Evolutionary conservation across 164 flowering plant species (phyloP).

Genomic region (Houttuynia cordata): DNA sequence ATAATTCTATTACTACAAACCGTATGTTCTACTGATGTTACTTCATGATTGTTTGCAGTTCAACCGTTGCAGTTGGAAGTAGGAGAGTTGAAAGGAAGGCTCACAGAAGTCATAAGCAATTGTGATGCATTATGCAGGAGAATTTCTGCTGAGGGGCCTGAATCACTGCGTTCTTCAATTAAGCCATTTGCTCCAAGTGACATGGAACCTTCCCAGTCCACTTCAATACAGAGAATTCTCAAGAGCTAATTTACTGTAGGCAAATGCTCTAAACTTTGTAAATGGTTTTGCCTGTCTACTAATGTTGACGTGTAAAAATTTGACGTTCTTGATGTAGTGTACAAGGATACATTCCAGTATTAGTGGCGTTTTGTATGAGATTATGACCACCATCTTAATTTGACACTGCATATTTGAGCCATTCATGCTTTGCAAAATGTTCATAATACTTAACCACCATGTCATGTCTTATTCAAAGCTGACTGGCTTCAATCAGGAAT

Average conservation of each 20-base stretch:
- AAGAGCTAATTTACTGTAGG: background rate
- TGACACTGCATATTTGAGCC: too few species aligned
- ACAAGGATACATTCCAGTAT: too few species aligned
- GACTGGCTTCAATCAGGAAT: too few species aligned
- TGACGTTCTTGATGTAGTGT: too few species aligned
- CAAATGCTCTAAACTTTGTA: background rate
- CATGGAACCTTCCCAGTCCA: constrained; percentile 11
- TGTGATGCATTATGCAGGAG: constrained; percentile 90
- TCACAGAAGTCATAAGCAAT: constrained; percentile 81
- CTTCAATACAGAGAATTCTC: constrained; percentile 11
- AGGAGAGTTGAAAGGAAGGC: constrained; percentile 90
- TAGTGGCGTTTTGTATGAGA: too few species aligned
- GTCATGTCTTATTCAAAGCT: too few species aligned
- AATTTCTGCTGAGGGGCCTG: constrained; percentile 71
- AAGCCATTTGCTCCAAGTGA: constrained; percentile 44
- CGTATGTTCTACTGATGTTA: background rate
- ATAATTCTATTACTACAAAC: too few species aligned
- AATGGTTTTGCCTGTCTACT: too few species aligned
- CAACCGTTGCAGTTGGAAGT: constrained; percentile 83
- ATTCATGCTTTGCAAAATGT: too few species aligned
- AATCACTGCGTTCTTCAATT: constrained; percentile 53
- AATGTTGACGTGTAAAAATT: too few species aligned
- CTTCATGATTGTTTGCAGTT: constrained; percentile 29
- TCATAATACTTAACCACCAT: too few species aligned
- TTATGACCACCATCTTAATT: too few species aligned